Percentiles rank a stretch among this genome's conserved stretches.
Conservation (phyloP, 805 yeast genomes). For the Allodekkera sacchari region DNA sequence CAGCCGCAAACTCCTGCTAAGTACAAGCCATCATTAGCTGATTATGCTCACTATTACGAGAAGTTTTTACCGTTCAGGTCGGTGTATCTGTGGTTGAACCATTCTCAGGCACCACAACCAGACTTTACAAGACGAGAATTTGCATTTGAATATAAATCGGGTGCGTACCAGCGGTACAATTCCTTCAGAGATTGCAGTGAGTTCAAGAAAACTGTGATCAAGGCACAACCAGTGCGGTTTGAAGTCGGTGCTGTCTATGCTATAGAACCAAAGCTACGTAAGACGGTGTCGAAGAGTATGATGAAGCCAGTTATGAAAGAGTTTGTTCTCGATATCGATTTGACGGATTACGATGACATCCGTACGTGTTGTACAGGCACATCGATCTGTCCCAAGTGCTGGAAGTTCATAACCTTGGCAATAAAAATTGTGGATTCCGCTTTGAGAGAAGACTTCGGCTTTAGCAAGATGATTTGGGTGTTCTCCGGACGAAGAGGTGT, state of each 20-base stretch:
- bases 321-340: slow-evolving; percentile 91
- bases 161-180: slow-evolving; percentile 85
- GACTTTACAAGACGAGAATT: slow-evolving; percentile 88
- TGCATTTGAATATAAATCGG: slow-evolving; percentile 83
- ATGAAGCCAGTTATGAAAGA: slow-evolving; percentile 82
- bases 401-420: slow-evolving; percentile 88
- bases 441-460: slow-evolving; percentile 82
- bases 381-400: slow-evolving; percentile 78
- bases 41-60: slow-evolving; percentile 66
- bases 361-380: slow-evolving; percentile 92
- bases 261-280: slow-evolving; percentile 80
- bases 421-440: slow-evolving; percentile 65
- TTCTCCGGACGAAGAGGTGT: slow-evolving; percentile 98
- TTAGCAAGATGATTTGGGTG: slow-evolving; percentile 82
- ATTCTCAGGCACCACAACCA: slow-evolving; percentile 62
- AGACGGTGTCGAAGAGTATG: slow-evolving; percentile 62
- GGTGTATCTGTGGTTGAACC: slow-evolving; percentile 85
- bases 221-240: slow-evolving; percentile 78
- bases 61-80: slow-evolving; percentile 66
- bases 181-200: slow-evolving; percentile 62
- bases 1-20: too few relatives aligned
- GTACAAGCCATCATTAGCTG: slow-evolving; percentile 40
- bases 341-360: slow-evolving; percentile 90
- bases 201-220: slow-evolving; percentile 68
- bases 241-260: slow-evolving; percentile 92